Conservation (phyloP, 2,329 filamentous ascomycete genomes). For the Phialemonium atrogriseum region DNA sequence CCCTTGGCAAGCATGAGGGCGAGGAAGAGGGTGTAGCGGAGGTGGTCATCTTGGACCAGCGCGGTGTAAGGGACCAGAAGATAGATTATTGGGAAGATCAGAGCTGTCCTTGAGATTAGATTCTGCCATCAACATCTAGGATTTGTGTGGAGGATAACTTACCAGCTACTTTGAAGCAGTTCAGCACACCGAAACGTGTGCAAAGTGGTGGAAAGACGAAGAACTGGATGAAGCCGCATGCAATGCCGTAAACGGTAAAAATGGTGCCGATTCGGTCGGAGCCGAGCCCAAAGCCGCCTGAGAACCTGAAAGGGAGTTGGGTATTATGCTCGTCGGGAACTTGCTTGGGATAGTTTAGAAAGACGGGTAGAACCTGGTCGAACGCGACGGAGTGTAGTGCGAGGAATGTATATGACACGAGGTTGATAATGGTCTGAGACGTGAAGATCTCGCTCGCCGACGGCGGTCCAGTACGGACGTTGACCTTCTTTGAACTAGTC, state of each 20-base stretch:
- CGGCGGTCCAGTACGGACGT: slow-evolving; percentile 10
- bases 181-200: slow-evolving; percentile 62
- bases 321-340: slow-evolving; percentile 46
- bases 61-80: slow-evolving; percentile 74
- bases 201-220: slow-evolving; percentile 73
- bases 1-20: slow-evolving; percentile 66
- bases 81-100: slow-evolving; percentile 68
- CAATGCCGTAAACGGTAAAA: slow-evolving; percentile 74
- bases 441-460: slow-evolving; percentile 18
- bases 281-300: slow-evolving; percentile 67
- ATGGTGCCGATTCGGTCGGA: slow-evolving; percentile 74
- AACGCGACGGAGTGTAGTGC: slow-evolving; percentile 77
- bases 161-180: slow-evolving; percentile 60
- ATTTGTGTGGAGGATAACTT: slow-evolving; percentile 13
- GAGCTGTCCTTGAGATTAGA: no score
- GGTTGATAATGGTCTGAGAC: slow-evolving; percentile 22
- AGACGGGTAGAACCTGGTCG: slow-evolving; percentile 83
- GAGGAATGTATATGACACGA: slow-evolving; percentile 71
- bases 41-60: slow-evolving; percentile 39
- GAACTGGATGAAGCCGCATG: slow-evolving; percentile 78
- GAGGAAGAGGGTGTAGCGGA: slow-evolving; percentile 56
- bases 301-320: slow-evolving; percentile 70
- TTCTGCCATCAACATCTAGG: no score
- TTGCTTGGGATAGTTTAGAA: slow-evolving; percentile 67
- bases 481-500: slow-evolving; percentile 19